Conservation (phyloP, 331 rosid genomes). For the Malus hybrid region DNA sequence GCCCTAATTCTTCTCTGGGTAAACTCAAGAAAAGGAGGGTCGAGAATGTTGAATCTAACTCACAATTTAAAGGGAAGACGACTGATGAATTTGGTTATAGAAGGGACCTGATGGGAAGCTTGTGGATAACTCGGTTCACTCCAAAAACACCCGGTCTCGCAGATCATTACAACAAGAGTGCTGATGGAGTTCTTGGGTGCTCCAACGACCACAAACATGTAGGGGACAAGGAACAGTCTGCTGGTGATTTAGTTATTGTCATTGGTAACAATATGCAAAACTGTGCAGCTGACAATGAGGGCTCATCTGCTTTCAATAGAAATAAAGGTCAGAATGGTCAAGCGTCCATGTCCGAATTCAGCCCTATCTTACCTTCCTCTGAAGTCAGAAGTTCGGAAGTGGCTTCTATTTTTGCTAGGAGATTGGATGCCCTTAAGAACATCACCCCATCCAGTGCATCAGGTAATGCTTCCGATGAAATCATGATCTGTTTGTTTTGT, state of each 20-base stretch:
- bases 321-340: slow-evolving; percentile 24
- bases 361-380: slow-evolving; percentile 20
- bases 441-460: slow-evolving; percentile 21
- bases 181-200: slow-evolving; percentile 26
- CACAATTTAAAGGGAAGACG: slow-evolving; percentile 28
- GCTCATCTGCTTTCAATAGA: slow-evolving; percentile 16
- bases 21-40: slow-evolving; percentile 29
- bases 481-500: slow-evolving; percentile 53
- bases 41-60: slow-evolving; percentile 28
- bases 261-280: slow-evolving; percentile 23
- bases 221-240: slow-evolving; percentile 20
- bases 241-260: slow-evolving; percentile 16
- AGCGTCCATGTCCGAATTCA: slow-evolving; percentile 17
- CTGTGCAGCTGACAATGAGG: slow-evolving; percentile 21
- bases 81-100: slow-evolving; percentile 15
- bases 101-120: slow-evolving; percentile 36
- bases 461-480: slow-evolving; percentile 24
- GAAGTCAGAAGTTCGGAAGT: slow-evolving; percentile 38
- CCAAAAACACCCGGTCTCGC: slow-evolving; percentile 26
- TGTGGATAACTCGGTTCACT: slow-evolving; percentile 73
- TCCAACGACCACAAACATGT: slow-evolving; percentile 23
- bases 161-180: slow-evolving; percentile 20
- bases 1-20: slow-evolving; percentile 32
- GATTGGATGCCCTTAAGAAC: slow-evolving; percentile 64
- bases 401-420: slow-evolving; percentile 60